Evolutionary conservation across 495 filamentous ascomycete species (phyloP).

Genomic region (Xylaria nigripes): DNA sequence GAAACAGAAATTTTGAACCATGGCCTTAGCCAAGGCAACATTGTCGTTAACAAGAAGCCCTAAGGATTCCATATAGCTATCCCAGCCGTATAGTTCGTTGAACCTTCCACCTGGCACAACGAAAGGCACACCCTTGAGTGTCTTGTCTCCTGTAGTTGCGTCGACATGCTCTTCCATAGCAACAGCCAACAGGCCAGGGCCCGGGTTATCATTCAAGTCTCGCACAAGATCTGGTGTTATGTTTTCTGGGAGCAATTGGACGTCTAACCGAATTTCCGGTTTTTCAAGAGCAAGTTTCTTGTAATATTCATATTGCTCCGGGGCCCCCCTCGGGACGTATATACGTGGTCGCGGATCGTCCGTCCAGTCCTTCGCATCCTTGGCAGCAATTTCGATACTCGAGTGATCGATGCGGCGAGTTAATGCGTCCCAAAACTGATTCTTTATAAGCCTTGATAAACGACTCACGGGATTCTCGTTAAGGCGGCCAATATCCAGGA

Average conservation of each 20-base stretch:
- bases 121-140: conserved; percentile 75
- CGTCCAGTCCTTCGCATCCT: conserved; percentile 88
- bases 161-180: conserved; percentile 73
- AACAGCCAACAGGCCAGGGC: conserved; percentile 82
- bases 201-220: conserved; percentile 74
- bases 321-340: conserved; percentile 77
- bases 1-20: conserved; percentile 95
- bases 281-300: conserved; percentile 59
- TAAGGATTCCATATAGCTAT: conserved; percentile 93
- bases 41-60: conserved; percentile 76
- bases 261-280: conserved; percentile 79
- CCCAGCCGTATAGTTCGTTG: conserved; percentile 96
- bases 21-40: conserved; percentile 76
- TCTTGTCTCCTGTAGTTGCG: conserved; percentile 53
- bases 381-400: conserved; percentile 76
- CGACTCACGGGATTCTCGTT: conserved; percentile 90
- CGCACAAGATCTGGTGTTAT: conserved; percentile 67
- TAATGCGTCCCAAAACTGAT: conserved; percentile 82
- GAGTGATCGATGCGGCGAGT: conserved; percentile 82
- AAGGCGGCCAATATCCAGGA: conserved; percentile 78
- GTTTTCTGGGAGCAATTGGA: conserved; percentile 61
- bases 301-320: conserved; percentile 87
- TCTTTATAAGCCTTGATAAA: conserved; percentile 73
- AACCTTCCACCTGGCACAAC: conserved; percentile 94
- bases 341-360: conserved; percentile 80